Base-by-base conservation (phyloP, 1,284 basidiomycete species). In the Pascua guehoae region DNA sequence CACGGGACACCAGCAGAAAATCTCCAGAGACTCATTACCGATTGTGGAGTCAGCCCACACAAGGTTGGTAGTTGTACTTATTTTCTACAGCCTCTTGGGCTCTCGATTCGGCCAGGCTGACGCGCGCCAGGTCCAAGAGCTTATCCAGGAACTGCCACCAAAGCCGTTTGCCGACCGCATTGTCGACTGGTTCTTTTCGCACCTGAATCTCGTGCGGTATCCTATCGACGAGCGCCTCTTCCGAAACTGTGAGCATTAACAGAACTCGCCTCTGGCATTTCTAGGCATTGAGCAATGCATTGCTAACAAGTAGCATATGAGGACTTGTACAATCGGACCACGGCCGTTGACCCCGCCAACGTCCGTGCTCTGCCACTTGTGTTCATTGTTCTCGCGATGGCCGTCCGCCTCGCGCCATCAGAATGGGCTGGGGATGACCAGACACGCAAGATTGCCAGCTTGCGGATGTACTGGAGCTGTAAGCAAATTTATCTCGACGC, bases 381-480 rank as follows among this genome's bases (percentile, higher is more conserved):
- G 24, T 97, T 95, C 71, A 90, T 94, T 45, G 88, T 97, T 5
- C 81, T 97, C n/a, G 92, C 94, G 8, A 91, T 92, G 55, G 84
- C 92, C 18, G 88, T 88, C 17, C 81, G 91, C 56, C 80, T 93
- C 15, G 88, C 91, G 7, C 91, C 93, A 1, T 90, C 93, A 66
- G 81, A 84, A 65, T 85, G 91, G 67, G 88, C 82, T 17, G 90
- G 90, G 1, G 88, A 91, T 73, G 83, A 86, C 54, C 82, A 85
- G 49, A 85, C 81, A 41, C 81, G 88, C 58, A 82, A 88, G 68
- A 79, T 91, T 18, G 90, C 87, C 4, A 91, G 90, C 47, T 78
- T 91, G 57, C 82, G 90, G 59, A 93, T 91, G 78, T 94, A 95
- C 70, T 95, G 91, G 91, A 90, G 89, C 57, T 94, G 91, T 93